Percentiles rank a stretch among this genome's conserved stretches.
Evolutionary conservation across 345 rosid species (phyloP).

Genomic region (Atalantia buxifolia): DNA sequence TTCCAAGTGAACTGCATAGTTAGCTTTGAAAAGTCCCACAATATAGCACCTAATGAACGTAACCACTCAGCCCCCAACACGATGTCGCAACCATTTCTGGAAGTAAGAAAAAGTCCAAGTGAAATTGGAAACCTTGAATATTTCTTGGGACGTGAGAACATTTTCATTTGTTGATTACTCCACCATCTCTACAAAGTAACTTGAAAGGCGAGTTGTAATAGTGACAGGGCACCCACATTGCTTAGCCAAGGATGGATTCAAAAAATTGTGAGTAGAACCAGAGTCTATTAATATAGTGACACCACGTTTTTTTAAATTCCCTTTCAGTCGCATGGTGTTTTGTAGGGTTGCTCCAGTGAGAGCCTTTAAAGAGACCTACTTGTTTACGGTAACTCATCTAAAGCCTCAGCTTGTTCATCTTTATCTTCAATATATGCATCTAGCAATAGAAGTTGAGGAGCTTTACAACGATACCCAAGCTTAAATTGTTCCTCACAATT

Average conservation of each 20-base stretch:
- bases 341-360: neutral
- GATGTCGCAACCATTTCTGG: neutral
- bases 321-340: neutral
- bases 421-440: neutral
- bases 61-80: neutral
- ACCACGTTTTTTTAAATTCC: no score
- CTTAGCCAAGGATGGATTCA: neutral
- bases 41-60: neutral
- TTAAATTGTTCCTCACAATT: neutral
- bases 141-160: neutral
- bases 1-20: neutral
- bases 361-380: neutral
- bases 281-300: neutral
- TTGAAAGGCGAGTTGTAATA: neutral
- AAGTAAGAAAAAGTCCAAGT: neutral
- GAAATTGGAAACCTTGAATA: neutral
- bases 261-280: neutral
- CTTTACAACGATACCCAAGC: neutral
- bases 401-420: neutral
- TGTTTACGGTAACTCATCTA: neutral
- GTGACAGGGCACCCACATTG: neutral
- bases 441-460: neutral
- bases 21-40: neutral
- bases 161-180: neutral
- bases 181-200: neutral